Base-by-base conservation (phyloP, 2,329 filamentous ascomycete genomes). In the Claviceps africana region DNA sequence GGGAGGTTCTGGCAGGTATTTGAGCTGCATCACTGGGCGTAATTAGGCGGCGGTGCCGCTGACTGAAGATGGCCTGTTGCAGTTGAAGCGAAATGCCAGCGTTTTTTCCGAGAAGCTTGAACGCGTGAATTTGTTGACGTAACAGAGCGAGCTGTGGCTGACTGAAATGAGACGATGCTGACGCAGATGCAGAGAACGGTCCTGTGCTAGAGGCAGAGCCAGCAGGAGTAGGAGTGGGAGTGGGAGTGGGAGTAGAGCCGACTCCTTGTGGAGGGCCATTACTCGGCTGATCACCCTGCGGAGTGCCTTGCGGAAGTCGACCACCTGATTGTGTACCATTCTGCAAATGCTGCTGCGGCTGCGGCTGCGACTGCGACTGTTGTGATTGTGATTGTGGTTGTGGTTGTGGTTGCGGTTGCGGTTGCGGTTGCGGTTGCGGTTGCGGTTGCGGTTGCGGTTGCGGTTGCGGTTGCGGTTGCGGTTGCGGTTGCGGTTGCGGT, bases 21-120 rank as follows among this genome's bases (percentile, higher is more conserved):
- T 74, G 70, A 2, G 72, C 61, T 47, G 73, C 68, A 53, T 77
- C 74, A 3, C 64, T 63, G n/a, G 69, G 68, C 15, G 79, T 73
- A 28, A 82, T 73, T 53, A 70, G 67, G 59, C 84, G 80, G 58
- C 83, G 82, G 58, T 83, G 78, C 48, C 84, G 81, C 53, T 85
- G 82, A 45, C 84, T 77, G 64, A 90, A 95, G 39, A 97, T 82
- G 48, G 86, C 81, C 62, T 91, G 86, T 64, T 95, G 88, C 57
- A 95, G 78, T 56, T 81, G 77, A 31, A 79, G 69, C 1, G 91
- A 88, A 3, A 97, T 81, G 0, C 89, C 85, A 15, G 85, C 76
- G 59, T 95, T 95, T 67, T 93, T 94, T 5, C 87, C 85, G 4
- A 98, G 75, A 58, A 89, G 77, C 68, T 94, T 94, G 70, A 96